Conservation (phyloP, 345 rosid species). For the Chamaenerion angustifolium region DNA sequence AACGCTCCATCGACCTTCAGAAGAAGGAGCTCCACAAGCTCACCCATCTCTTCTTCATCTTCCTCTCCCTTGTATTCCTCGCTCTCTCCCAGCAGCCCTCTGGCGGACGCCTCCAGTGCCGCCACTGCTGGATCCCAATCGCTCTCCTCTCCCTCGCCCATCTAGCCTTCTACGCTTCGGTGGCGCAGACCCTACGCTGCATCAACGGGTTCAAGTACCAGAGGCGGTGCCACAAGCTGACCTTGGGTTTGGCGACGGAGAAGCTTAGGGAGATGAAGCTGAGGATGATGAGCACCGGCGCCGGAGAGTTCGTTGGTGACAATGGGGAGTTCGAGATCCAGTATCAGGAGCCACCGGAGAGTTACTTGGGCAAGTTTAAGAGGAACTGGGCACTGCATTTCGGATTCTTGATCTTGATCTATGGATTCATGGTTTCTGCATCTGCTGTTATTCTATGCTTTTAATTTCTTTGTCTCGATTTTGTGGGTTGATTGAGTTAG, state of each 20-base stretch:
- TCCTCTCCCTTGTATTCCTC: slow-evolving; percentile 53
- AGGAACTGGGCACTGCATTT: slow-evolving; percentile 94
- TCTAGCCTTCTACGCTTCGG: slow-evolving; percentile 81
- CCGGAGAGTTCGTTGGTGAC: neutral
- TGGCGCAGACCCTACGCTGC: slow-evolving; percentile 85
- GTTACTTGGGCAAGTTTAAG: slow-evolving; percentile 86
- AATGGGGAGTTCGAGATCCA: slow-evolving; percentile 67
- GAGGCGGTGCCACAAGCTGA: slow-evolving; percentile 93
- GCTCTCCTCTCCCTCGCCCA: slow-evolving; percentile 66
- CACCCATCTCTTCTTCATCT: slow-evolving; percentile 83
- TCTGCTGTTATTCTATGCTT: slow-evolving; percentile 80
- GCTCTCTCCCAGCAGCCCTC: slow-evolving; percentile 27
- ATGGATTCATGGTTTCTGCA: slow-evolving; percentile 63
- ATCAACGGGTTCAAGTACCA: slow-evolving; percentile 97
- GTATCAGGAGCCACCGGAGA: slow-evolving; percentile 92
- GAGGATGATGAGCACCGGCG: slow-evolving; percentile 25
- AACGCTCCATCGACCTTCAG: slow-evolving; percentile 84
- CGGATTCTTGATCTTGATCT: slow-evolving; percentile 76
- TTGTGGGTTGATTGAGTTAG: too few species aligned
- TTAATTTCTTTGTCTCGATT: slow-evolving; percentile 9
- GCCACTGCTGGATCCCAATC: slow-evolving; percentile 87
- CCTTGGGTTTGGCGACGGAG: slow-evolving; percentile 82
- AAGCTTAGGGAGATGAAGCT: slow-evolving; percentile 70
- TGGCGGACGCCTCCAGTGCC: slow-evolving; percentile 52
- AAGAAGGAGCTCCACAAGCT: slow-evolving; percentile 91